A percentile compares a stretch with the other conserved stretches of the same genome.
Conservation (phyloP, 2,329 filamentous ascomycete species). For the Elsinoe arachidis region DNA sequence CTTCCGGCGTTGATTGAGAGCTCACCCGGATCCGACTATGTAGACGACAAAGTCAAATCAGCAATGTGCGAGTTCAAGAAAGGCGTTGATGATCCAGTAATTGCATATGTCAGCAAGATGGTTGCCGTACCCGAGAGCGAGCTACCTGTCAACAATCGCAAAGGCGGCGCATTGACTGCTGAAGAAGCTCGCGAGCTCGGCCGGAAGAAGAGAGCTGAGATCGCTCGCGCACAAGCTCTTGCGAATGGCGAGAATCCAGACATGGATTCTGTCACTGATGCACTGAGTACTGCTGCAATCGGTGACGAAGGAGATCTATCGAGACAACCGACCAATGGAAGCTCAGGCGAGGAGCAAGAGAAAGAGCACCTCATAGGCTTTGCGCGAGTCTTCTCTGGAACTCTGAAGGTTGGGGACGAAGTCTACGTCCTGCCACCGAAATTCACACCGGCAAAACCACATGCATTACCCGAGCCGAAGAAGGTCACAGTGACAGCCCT, state of each 20-base stretch:
- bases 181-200: slow-evolving; percentile 87
- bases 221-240: slow-evolving; percentile 66
- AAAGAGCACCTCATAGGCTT: slow-evolving; percentile 90
- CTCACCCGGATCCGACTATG: slow-evolving; percentile 66
- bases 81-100: slow-evolving; percentile 62
- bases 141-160: slow-evolving; percentile 73
- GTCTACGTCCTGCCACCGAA: slow-evolving; percentile 90
- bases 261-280: slow-evolving; percentile 49
- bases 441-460: slow-evolving; percentile 72
- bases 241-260: slow-evolving; percentile 38
- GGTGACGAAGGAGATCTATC: slow-evolving; percentile 37
- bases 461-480: slow-evolving; percentile 62
- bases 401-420: slow-evolving; percentile 76
- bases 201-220: slow-evolving; percentile 79
- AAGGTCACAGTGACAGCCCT: slow-evolving; percentile 79
- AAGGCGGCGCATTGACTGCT: slow-evolving; percentile 63
- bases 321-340: slow-evolving; percentile 22
- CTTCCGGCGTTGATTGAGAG: slow-evolving; percentile 69
- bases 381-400: slow-evolving; percentile 86
- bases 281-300: slow-evolving; percentile 54
- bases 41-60: slow-evolving; percentile 61
- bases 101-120: slow-evolving; percentile 98
- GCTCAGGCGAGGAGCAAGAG: slow-evolving; percentile 44
- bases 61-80: slow-evolving; percentile 77
- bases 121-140: slow-evolving; percentile 90